Evolutionary conservation across 2,329 filamentous ascomycete genomes (phyloP).

Genomic region (Beauveria sp.): DNA sequence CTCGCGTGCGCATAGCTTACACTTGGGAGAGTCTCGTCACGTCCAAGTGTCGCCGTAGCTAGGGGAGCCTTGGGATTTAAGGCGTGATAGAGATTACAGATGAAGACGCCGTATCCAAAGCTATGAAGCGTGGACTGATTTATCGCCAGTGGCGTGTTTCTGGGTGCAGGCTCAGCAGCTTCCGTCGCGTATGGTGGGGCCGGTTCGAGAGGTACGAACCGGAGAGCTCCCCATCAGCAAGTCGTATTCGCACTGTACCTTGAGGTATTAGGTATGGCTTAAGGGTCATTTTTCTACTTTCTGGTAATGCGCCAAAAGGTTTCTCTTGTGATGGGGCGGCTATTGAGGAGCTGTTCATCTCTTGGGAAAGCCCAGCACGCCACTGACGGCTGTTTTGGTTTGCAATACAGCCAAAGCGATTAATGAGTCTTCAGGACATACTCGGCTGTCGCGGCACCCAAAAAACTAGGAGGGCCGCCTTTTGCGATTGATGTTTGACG

Average conservation of each 20-base stretch:
- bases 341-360: background rate
- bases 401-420: background rate
- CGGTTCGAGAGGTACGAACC: background rate
- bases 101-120: background rate
- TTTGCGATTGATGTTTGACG: too few relatives aligned
- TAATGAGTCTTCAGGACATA: background rate
- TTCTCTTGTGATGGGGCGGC: background rate
- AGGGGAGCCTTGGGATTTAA: background rate
- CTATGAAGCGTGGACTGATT: conserved; percentile 8
- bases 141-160: conserved; percentile 9
- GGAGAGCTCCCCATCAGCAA: background rate
- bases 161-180: background rate
- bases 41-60: background rate
- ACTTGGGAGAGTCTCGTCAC: background rate
- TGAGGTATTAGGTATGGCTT: too few relatives aligned
- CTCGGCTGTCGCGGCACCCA: background rate
- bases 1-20: background rate
- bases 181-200: background rate
- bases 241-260: background rate
- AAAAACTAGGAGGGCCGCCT: background rate
- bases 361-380: background rate
- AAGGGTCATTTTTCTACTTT: background rate
- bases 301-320: background rate
- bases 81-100: background rate
- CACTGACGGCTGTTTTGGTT: background rate